Evolutionary conservation across 1,139 yeast genomes (phyloP).

Genomic region (Candida frijolesensis): DNA sequence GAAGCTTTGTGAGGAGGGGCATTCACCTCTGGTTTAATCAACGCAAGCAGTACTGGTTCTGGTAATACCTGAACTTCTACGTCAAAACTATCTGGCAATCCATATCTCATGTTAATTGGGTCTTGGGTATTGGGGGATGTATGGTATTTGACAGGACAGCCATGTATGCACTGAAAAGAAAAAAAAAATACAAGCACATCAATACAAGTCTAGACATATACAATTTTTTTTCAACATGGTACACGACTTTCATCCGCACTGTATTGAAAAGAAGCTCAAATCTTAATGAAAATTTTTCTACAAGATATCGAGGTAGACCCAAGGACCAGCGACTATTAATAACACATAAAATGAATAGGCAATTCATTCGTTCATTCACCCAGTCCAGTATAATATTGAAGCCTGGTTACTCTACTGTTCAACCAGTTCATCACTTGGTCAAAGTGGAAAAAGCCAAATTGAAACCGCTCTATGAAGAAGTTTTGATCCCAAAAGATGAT

Average conservation of each 20-base stretch:
- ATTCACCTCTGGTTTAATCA: no score
- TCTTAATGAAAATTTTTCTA: slow-evolving; percentile 8
- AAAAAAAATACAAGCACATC: background rate
- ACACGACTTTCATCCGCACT: slow-evolving; percentile 3
- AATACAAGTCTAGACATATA: no score
- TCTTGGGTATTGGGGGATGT: background rate
- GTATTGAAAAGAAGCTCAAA: background rate
- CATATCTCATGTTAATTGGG: slow-evolving; percentile 21
- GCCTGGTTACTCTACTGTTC: slow-evolving; percentile 76
- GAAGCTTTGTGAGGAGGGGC: background rate
- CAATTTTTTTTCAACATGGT: background rate
- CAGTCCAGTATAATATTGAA: slow-evolving; percentile 43
- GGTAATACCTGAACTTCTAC: slow-evolving; percentile 17
- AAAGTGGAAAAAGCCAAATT: slow-evolving; percentile 70
- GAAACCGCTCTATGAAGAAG: slow-evolving; percentile 67
- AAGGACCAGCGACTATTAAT: background rate
- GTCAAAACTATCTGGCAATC: slow-evolving; percentile 28
- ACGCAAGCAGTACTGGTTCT: background rate
- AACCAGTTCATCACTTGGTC: slow-evolving; percentile 91
- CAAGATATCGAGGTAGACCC: no score
- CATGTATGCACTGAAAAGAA: background rate
- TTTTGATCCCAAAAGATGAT: slow-evolving; percentile 68
- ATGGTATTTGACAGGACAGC: background rate
- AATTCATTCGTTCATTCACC: slow-evolving; percentile 49
- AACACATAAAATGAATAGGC: slow-evolving; percentile 21